Percentiles rank a stretch among this genome's conserved stretches.
These are phyloP conservation scores for Crepidotus variabilis DNA, from an alignment of 768 basidiomycete species.

Conservation along the genomic window DNA sequence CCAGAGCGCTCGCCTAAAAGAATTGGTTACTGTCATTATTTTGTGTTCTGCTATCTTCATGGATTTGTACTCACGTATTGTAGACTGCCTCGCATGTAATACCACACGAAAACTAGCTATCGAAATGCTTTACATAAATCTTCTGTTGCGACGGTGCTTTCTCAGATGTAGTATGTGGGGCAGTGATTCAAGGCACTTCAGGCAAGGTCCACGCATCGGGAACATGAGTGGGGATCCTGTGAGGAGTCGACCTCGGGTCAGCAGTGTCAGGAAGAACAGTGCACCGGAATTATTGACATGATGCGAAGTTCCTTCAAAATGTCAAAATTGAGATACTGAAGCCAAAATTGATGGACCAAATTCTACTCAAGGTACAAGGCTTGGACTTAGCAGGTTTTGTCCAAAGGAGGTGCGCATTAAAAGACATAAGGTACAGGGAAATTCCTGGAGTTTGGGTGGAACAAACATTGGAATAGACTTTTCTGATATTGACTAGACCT, in stretches of 20 bases:
- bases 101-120: constrained; percentile 14
- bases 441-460: background rate
- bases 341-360: background rate
- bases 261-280: background rate
- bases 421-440: background rate
- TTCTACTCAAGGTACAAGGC: background rate
- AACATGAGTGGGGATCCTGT: background rate
- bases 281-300: background rate
- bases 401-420: background rate
- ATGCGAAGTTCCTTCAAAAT: background rate
- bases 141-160: background rate
- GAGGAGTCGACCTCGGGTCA: background rate
- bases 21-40: constrained; percentile 16
- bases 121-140: constrained; percentile 12
- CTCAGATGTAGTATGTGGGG: background rate
- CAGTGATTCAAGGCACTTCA: background rate
- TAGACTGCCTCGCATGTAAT: constrained; percentile 20
- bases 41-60: constrained; percentile 14
- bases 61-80: constrained; percentile 24
- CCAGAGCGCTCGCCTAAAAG: constrained; percentile 3
- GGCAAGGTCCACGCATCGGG: background rate
- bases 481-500: background rate
- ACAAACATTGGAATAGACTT: background rate
- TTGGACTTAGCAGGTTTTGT: too few relatives aligned
- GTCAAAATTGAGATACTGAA: background rate